Evolutionary conservation across 2,329 filamentous ascomycete genomes (phyloP).

Genomic region (Cordyceps cicadae): DNA sequence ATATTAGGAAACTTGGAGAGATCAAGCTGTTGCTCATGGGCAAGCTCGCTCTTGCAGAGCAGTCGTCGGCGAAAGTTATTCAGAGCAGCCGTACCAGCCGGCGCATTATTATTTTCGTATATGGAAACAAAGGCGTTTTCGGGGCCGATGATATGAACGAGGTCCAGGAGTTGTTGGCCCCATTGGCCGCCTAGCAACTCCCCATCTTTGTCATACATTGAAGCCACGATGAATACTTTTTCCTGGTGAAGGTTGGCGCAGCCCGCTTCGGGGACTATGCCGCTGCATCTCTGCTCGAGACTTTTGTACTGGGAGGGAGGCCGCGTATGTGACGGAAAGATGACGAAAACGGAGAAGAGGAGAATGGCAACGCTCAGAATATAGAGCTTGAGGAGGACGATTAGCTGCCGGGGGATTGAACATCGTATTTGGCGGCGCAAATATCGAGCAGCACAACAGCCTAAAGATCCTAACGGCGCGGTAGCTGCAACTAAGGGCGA

Average conservation of each 20-base stretch:
- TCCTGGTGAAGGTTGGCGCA: constrained; percentile 41
- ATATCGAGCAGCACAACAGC: constrained; percentile 1
- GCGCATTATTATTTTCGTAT: constrained; percentile 63
- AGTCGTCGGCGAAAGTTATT: constrained; percentile 39
- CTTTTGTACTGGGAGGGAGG: constrained; percentile 31
- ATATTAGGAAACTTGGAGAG: constrained; percentile 49
- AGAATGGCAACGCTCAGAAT: constrained; percentile 24
- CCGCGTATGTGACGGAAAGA: constrained; percentile 36
- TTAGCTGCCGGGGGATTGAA: background rate
- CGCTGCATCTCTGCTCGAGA: constrained; percentile 24
- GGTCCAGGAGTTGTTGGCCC: constrained; percentile 50
- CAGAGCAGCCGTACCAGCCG: constrained; percentile 46
- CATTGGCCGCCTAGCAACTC: constrained; percentile 54
- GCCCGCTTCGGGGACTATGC: constrained; percentile 19
- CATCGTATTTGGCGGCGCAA: constrained; percentile 6
- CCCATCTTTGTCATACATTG: constrained; percentile 57
- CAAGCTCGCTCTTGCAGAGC: constrained; percentile 40
- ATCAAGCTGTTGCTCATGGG: constrained; percentile 52
- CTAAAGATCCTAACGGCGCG: background rate
- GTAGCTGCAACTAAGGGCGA: constrained; percentile 1
- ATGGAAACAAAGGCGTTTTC: constrained; percentile 64
- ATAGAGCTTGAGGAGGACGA: constrained; percentile 17
- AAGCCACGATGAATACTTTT: constrained; percentile 66
- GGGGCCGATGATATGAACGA: constrained; percentile 58
- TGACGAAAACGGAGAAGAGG: constrained; percentile 24